Evolutionary conservation across 805 yeast genomes (phyloP).

Genomic region (Saturnispora zaruensis): DNA sequence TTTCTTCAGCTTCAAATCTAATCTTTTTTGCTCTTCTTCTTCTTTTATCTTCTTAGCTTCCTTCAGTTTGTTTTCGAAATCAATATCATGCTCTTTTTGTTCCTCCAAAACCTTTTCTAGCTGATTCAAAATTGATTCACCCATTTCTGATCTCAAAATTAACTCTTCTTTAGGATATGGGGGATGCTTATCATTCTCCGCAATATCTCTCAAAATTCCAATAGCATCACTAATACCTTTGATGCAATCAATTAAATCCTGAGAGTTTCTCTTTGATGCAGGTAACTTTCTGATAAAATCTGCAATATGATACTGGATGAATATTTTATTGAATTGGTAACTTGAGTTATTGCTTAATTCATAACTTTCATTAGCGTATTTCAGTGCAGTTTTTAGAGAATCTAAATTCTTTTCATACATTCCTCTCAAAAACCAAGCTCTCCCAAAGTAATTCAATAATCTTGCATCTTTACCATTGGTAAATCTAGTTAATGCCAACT

Average conservation of each 20-base stretch:
- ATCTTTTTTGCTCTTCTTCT: slow-evolving; percentile 38
- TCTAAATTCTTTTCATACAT: slow-evolving; percentile 52
- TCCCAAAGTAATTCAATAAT: slow-evolving; percentile 64
- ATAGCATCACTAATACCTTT: slow-evolving; percentile 57
- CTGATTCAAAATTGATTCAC: slow-evolving; percentile 66
- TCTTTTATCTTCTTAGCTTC: slow-evolving; percentile 64
- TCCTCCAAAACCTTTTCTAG: slow-evolving; percentile 62
- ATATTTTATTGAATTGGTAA: slow-evolving; percentile 71
- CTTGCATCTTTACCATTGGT: slow-evolving; percentile 56
- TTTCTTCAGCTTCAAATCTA: slow-evolving; percentile 36
- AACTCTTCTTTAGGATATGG: slow-evolving; percentile 77
- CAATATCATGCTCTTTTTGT: slow-evolving; percentile 58
- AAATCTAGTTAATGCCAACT: slow-evolving; percentile 62
- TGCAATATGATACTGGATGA: slow-evolving; percentile 78
- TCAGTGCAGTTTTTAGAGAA: slow-evolving; percentile 54
- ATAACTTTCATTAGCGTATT: slow-evolving; percentile 52
- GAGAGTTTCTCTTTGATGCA: slow-evolving; percentile 49
- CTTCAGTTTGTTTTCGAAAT: slow-evolving; percentile 50
- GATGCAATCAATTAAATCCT: slow-evolving; percentile 50
- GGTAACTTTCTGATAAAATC: slow-evolving; percentile 64
- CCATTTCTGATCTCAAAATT: slow-evolving; percentile 80
- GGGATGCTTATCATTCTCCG: slow-evolving; percentile 45
- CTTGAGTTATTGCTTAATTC: slow-evolving; percentile 34
- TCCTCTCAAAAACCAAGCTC: slow-evolving; percentile 84
- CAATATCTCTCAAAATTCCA: slow-evolving; percentile 44